Percentiles rank a stretch among this genome's conserved stretches.
phyloP scores from a whole-genome alignment of 2,329 filamentous ascomycete species.

The Penicillium paneum region DNA sequence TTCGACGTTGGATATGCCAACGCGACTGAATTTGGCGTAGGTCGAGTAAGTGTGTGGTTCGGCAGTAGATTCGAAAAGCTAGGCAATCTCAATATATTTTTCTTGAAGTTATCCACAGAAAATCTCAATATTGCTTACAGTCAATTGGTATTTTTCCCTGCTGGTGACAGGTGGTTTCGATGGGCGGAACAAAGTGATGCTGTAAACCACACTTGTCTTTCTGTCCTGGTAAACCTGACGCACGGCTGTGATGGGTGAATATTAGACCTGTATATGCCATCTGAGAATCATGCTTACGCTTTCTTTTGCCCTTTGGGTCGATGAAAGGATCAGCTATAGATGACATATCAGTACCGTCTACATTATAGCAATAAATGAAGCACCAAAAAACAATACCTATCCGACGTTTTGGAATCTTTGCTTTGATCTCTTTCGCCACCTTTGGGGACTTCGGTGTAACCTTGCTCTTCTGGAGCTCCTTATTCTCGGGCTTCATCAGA shows the following conservation, averaged over 20 bases:
- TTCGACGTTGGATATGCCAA: conserved; percentile 30
- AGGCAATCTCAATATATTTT: conserved; percentile 13
- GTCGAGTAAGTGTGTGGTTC: conserved; percentile 61
- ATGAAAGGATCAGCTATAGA: conserved; percentile 5
- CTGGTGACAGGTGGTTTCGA: conserved; percentile 45
- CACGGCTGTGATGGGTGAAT: neutral
- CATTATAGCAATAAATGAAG: neutral
- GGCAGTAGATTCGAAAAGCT: conserved; percentile 67
- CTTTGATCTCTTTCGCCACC: neutral
- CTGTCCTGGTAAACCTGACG: conserved; percentile 61
- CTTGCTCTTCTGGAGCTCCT: conserved; percentile 2
- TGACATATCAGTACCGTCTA: conserved; percentile 7
- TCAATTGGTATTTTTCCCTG: conserved; percentile 59
- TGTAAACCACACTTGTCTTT: conserved; percentile 59
- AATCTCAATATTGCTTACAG: conserved; percentile 46
- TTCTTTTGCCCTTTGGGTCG: conserved; percentile 50
- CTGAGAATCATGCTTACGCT: neutral
- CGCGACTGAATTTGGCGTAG: conserved; percentile 48
- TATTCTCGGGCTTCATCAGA: conserved; percentile 30
- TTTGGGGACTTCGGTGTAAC: neutral
- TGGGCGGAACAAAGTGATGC: conserved; percentile 58
- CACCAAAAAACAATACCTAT: neutral
- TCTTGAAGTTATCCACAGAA: neutral
- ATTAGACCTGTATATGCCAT: neutral
- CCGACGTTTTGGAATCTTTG: neutral